A percentile compares a stretch with the other conserved stretches of the same genome.
Evolutionary conservation across 306 rosid genomes (phyloP).

Genomic region (Arachis stenosperma): DNA sequence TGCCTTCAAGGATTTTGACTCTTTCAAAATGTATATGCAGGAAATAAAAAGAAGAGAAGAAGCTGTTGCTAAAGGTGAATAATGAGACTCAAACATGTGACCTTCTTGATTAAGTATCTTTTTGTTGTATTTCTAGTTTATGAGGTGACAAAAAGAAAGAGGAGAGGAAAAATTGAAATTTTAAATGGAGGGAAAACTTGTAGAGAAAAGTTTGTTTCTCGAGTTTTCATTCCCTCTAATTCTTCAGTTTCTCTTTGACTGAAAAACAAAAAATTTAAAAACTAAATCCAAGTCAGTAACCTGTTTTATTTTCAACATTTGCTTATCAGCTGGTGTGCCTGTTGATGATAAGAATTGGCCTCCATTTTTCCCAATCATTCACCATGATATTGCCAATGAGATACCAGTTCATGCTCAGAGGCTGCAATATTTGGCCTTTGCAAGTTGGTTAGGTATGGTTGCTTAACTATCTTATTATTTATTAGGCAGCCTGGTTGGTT

Average conservation of each 20-base stretch:
- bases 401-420: conserved; percentile 95
- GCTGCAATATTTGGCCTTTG: conserved; percentile 96
- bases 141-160: background rate
- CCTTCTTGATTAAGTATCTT: conserved; percentile 23
- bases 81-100: conserved; percentile 14
- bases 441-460: conserved; percentile 92
- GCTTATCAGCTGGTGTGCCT: conserved; percentile 71
- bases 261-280: background rate
- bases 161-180: conserved; percentile 11
- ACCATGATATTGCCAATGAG: conserved; percentile 97
- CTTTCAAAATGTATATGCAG: conserved; percentile 50
- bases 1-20: conserved; percentile 38
- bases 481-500: background rate
- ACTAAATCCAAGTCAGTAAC: conserved; percentile 14
- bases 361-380: conserved; percentile 91
- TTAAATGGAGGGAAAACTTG: conserved; percentile 15
- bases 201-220: conserved; percentile 2
- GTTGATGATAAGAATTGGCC: conserved; percentile 96
- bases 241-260: conserved; percentile 7
- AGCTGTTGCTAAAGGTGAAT: conserved; percentile 69
- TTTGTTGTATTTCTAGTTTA: background rate
- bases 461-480: conserved; percentile 33
- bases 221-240: background rate
- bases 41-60: conserved; percentile 91
- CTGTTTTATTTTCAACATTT: conserved; percentile 32